Conservation (phyloP, 768 basidiomycete species). For the Pholiota microspora region DNA sequence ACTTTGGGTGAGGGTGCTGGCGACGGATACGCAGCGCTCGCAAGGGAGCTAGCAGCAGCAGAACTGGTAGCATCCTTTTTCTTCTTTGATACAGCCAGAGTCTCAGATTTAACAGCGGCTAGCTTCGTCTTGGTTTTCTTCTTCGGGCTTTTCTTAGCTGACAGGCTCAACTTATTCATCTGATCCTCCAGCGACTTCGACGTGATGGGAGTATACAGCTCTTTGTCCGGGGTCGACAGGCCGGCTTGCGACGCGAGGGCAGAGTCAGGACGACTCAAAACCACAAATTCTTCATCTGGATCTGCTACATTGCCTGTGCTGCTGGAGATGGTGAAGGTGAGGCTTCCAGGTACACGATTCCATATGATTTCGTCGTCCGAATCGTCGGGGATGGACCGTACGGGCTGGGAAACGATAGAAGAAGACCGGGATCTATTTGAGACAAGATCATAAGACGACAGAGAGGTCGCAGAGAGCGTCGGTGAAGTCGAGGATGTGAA, state of each 20-base stretch:
- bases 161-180: slow-evolving; percentile 13
- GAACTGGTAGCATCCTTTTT: slow-evolving; percentile 17
- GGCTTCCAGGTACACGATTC: slow-evolving; percentile 33
- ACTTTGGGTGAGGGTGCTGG: slow-evolving; percentile 10
- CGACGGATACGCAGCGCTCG: slow-evolving; percentile 5
- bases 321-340: slow-evolving; percentile 24
- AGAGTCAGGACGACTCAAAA: slow-evolving; percentile 37
- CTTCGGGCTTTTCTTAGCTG: slow-evolving; percentile 6
- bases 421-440: slow-evolving; percentile 22
- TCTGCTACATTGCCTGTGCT: slow-evolving; percentile 24
- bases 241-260: slow-evolving; percentile 7
- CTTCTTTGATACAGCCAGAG: slow-evolving; percentile 5
- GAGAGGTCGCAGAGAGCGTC: slow-evolving; percentile 23
- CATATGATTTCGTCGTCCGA: slow-evolving; percentile 62
- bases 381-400: slow-evolving; percentile 25
- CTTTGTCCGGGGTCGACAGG: slow-evolving; percentile 13
- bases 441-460: slow-evolving; percentile 30
- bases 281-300: slow-evolving; percentile 52
- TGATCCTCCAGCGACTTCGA: slow-evolving; percentile 11
- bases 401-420: slow-evolving; percentile 13
- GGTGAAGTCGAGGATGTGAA: slow-evolving; percentile 18
- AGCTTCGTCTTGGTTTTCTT: slow-evolving; percentile 13
- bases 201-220: slow-evolving; percentile 10
- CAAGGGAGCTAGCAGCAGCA: neutral
- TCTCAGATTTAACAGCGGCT: neutral